Conservation (phyloP, 257 asterid species). For the Solanum bulbocastanum region DNA sequence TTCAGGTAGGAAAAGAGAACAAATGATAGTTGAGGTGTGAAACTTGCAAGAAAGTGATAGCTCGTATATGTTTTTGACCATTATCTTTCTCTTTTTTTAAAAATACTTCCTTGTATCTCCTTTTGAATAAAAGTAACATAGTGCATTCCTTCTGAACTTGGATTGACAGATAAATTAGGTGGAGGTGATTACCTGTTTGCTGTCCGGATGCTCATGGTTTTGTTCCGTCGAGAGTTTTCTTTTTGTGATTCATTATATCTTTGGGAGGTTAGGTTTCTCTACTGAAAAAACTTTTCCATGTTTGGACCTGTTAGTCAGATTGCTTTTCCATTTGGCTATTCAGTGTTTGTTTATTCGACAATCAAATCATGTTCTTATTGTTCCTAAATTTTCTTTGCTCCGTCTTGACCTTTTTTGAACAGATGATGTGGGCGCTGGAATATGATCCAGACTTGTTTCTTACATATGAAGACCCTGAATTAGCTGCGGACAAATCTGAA, state of each 20-base stretch:
- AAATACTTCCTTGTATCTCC: neutral
- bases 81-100: neutral
- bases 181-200: constrained; percentile 96
- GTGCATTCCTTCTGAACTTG: constrained; percentile 7
- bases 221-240: constrained; percentile 93
- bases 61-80: neutral
- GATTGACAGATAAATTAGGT: constrained; percentile 59
- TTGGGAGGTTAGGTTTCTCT: constrained; percentile 68
- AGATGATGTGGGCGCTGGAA: constrained; percentile 99
- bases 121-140: neutral
- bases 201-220: constrained; percentile 93
- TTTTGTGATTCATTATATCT: constrained; percentile 84
- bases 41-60: neutral
- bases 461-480: constrained; percentile 50
- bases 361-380: neutral
- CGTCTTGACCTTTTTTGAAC: constrained; percentile 2
- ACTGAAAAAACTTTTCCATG: neutral
- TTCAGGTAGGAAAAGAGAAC: neutral
- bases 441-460: constrained; percentile 62
- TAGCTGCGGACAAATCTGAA: constrained; percentile 31
- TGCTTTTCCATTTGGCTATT: neutral
- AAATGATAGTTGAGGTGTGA: neutral
- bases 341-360: neutral
- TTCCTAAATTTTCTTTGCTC: neutral
- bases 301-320: neutral